phyloP scores from a whole-genome alignment of 2,329 filamentous ascomycete genomes.

The Periconia sp. region DNA sequence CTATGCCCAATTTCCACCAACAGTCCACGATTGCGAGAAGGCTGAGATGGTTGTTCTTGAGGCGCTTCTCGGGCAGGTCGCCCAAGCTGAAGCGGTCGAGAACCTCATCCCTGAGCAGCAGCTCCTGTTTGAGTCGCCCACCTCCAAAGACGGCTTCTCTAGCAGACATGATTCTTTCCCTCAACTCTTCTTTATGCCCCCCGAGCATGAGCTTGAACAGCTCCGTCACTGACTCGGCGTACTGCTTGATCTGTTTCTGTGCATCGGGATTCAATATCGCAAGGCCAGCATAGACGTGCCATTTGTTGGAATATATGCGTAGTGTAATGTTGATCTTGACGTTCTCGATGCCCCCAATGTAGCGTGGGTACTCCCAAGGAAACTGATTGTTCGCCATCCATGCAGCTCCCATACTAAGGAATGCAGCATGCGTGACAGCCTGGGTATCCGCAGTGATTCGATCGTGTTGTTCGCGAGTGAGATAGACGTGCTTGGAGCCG shows the following conservation, averaged over 20 bases:
- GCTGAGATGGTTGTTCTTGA: constrained; percentile 91
- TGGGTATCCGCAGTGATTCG: constrained; percentile 98
- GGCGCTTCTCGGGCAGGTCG: constrained; percentile 63
- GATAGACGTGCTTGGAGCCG: constrained; percentile 80
- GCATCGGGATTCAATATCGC: constrained; percentile 96
- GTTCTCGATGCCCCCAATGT: constrained; percentile 96
- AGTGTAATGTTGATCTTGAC: constrained; percentile 98
- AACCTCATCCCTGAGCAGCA: constrained; percentile 77
- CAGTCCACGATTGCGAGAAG: constrained; percentile 97
- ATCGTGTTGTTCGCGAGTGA: constrained; percentile 86
- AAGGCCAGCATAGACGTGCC: constrained; percentile 98
- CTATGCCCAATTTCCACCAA: constrained; percentile 91
- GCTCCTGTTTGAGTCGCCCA: constrained; percentile 60
- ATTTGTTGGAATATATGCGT: constrained; percentile 97
- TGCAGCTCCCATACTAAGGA: constrained; percentile 93
- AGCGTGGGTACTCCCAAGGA: constrained; percentile 94
- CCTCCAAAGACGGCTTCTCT: constrained; percentile 68
- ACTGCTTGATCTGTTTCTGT: constrained; percentile 89
- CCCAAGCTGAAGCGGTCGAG: constrained; percentile 88
- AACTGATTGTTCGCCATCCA: constrained; percentile 96
- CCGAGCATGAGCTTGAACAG: constrained; percentile 97
- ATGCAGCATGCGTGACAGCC: constrained; percentile 95
- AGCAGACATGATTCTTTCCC: constrained; percentile 74
- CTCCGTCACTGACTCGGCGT: constrained; percentile 87
- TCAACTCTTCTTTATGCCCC: constrained; percentile 74